phyloP scores from a whole-genome alignment of 495 filamentous ascomycete genomes.

The Penicillium atrosanguineum region DNA sequence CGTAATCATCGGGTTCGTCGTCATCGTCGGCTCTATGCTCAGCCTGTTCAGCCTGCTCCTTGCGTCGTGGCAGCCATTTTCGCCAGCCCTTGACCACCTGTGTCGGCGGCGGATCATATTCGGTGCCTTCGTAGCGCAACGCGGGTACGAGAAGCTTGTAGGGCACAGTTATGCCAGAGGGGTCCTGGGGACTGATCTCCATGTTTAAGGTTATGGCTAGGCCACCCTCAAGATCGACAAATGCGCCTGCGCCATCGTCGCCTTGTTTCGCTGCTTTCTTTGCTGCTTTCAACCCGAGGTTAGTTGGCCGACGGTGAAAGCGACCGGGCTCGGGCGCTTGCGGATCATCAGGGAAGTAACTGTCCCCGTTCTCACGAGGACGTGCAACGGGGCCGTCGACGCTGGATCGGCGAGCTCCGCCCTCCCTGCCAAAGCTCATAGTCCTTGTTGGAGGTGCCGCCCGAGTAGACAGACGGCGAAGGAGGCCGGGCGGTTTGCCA shows the following conservation, averaged over 20 bases:
- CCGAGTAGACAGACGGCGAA: slow-evolving; percentile 52
- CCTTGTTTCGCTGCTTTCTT: slow-evolving; percentile 38
- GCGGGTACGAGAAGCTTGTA: slow-evolving; percentile 85
- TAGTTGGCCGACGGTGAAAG: slow-evolving; percentile 74
- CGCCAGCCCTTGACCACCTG: slow-evolving; percentile 44
- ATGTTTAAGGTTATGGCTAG: slow-evolving; percentile 83
- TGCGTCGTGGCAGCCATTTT: slow-evolving; percentile 36
- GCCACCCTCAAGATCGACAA: slow-evolving; percentile 69
- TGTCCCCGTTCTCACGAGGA: slow-evolving; percentile 32
- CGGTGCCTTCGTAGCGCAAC: slow-evolving; percentile 53
- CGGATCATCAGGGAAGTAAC: slow-evolving; percentile 34
- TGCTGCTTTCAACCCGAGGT: slow-evolving; percentile 58
- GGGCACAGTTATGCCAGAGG: slow-evolving; percentile 80
- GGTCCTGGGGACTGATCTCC: slow-evolving; percentile 81
- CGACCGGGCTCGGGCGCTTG: slow-evolving; percentile 38
- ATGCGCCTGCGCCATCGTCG: slow-evolving; percentile 39
- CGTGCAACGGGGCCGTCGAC: slow-evolving; percentile 35
- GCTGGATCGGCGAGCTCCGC: slow-evolving; percentile 35
- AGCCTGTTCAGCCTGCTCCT: slow-evolving; percentile 22
- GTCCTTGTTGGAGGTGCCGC: slow-evolving; percentile 38
- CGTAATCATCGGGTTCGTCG: slow-evolving; percentile 28
- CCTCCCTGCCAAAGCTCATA: slow-evolving; percentile 38
- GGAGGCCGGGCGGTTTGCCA: slow-evolving; percentile 41
- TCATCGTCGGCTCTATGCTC: slow-evolving; percentile 13
- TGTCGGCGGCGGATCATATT: slow-evolving; percentile 39